Evolutionary conservation across 2,329 filamentous ascomycete species (phyloP), one percentile per base, ranked within the genome.

Genomic region (Neofusicoccum sp.): DNA sequence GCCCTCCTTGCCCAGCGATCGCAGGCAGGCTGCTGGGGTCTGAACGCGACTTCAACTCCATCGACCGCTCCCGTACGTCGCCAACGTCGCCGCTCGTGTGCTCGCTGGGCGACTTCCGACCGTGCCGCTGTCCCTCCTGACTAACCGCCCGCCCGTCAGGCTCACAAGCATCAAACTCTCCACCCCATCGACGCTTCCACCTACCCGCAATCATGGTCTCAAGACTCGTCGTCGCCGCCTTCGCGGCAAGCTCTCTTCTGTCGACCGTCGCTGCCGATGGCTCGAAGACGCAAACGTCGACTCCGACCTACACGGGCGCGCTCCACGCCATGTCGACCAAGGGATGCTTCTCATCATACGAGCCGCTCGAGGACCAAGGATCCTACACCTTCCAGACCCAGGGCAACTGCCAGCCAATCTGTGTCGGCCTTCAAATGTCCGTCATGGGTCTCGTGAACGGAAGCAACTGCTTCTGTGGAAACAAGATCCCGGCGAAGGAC

Each of bases 391-490:
- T 80, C 69, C 85, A 87, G 69, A 83, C 80, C 66, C 74, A 76
- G 34, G 85, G 85, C 60, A 82, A 82, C 67, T 89, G 86, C 68
- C 81, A 84, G 66, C 68, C 75, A 22, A 73, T 78, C 66, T 89
- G 86, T 71, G 69, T 79, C 29, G 69, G 76, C 2, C 71, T 76
- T 0, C 70, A 79, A 6, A 81, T 83, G 39, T 68, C 82, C 1
- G 89, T 92, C 6, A 85, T 88, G 70, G 91, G 83, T 36, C 78
- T 91, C 48, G 85, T 83, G 6, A 81, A 83, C 16, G 85, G 85
- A 14, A 80, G 81, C 16, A 77, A 86, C 66, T 97, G 93, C 78
- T 91, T 82, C 71, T 96, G 93, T 71, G 93, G 92, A 64, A 78
- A 86, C 66, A 76, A 81, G 64, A 83, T 93, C 52, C 93, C 93